phyloP scores from a whole-genome alignment of 2,329 filamentous ascomycete genomes.

The Zelopaecilomyces penicillatus region DNA sequence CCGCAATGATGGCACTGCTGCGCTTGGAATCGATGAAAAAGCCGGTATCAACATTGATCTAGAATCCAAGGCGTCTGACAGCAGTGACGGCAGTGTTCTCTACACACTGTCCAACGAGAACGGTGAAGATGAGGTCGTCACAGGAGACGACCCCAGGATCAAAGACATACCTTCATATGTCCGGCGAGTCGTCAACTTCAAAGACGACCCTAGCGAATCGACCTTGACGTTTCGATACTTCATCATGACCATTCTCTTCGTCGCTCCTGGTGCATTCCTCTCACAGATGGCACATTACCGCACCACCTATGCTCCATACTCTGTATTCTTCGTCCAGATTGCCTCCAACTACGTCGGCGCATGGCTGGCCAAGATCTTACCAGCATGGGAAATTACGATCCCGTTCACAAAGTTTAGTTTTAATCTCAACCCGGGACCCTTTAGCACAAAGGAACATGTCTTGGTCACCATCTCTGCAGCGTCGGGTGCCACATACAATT shows the following conservation, averaged over 20 bases:
- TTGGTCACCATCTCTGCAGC: slow-evolving; percentile 46
- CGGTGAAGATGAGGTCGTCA: slow-evolving; percentile 21
- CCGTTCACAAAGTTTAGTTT: slow-evolving; percentile 41
- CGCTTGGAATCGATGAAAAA: slow-evolving; percentile 9
- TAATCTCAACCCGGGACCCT: slow-evolving; percentile 47
- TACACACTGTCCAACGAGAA: slow-evolving; percentile 13
- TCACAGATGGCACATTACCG: slow-evolving; percentile 48
- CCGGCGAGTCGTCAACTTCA: slow-evolving; percentile 47
- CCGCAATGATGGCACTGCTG: slow-evolving; percentile 5
- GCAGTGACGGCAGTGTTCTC: slow-evolving; percentile 2
- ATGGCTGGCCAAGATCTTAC: slow-evolving; percentile 43
- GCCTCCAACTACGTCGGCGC: slow-evolving; percentile 46
- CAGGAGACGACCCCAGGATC: slow-evolving; percentile 42
- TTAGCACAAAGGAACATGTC: slow-evolving; percentile 50
- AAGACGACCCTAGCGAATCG: slow-evolving; percentile 46
- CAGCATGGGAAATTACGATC: slow-evolving; percentile 36
- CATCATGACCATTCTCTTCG: slow-evolving; percentile 44
- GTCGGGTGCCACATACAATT: slow-evolving; percentile 43
- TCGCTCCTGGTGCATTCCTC: slow-evolving; percentile 48
- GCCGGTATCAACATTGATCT: slow-evolving; percentile 5
- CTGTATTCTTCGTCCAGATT: slow-evolving; percentile 54
- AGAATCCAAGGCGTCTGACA: slow-evolving; percentile 6
- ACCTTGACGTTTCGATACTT: slow-evolving; percentile 55
- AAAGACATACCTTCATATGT: slow-evolving; percentile 42
- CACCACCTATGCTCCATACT: slow-evolving; percentile 50